Evolutionary conservation across 2,329 filamentous ascomycete genomes (phyloP).

Genomic region (Alternaria brassicae): DNA sequence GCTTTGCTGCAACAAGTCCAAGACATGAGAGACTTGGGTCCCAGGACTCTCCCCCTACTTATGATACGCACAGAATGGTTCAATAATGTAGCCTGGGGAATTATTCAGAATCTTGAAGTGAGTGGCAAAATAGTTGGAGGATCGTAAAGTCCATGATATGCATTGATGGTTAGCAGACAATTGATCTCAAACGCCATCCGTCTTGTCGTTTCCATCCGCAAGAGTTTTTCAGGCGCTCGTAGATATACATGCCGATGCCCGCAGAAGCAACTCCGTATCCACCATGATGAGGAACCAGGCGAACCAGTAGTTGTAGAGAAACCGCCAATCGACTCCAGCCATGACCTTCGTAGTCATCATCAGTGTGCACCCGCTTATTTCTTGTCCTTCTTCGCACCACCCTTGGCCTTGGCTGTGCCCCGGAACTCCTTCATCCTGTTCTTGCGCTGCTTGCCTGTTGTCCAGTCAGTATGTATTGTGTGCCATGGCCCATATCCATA

Average conservation of each 20-base stretch:
- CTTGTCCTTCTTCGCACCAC: constrained; percentile 90
- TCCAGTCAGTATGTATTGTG: constrained; percentile 40
- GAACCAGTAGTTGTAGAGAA: constrained; percentile 43
- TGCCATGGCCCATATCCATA: constrained; percentile 10
- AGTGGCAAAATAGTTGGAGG: constrained; percentile 21
- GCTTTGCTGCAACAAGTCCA: background rate
- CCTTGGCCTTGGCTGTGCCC: constrained; percentile 98
- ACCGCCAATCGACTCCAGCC: constrained; percentile 42
- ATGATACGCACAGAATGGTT: background rate
- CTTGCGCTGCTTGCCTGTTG: constrained; percentile 99
- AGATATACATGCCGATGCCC: constrained; percentile 50
- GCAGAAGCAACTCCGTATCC: constrained; percentile 45
- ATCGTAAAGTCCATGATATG: constrained; percentile 51
- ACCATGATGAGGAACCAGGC: constrained; percentile 43
- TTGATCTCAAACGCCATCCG: constrained; percentile 51
- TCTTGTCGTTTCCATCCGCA: constrained; percentile 48
- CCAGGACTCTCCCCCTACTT: background rate
- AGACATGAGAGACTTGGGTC: background rate
- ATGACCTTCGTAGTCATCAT: constrained; percentile 41
- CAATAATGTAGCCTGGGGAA: background rate
- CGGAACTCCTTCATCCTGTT: constrained; percentile 99
- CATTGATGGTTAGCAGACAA: constrained; percentile 51
- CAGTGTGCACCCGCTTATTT: constrained; percentile 52
- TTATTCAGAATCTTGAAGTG: background rate
- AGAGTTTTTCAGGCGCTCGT: constrained; percentile 50